phyloP scores from a whole-genome alignment of 2,329 filamentous ascomycete species.

The Eurotiales sp. region DNA sequence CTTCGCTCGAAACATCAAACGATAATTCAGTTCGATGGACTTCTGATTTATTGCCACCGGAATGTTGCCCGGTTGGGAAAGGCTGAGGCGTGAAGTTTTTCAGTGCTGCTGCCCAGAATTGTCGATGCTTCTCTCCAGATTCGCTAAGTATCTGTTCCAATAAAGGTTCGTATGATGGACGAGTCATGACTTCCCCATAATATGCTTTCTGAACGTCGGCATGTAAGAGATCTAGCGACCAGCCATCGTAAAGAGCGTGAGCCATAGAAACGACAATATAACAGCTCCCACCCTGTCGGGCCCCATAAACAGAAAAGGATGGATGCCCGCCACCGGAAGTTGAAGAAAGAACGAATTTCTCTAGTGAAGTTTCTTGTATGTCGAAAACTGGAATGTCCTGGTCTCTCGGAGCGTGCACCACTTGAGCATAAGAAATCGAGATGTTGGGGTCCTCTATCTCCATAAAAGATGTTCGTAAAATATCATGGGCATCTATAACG shows the following conservation, averaged over 20 bases:
- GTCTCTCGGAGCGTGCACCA: slow-evolving; percentile 39
- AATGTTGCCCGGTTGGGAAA: slow-evolving; percentile 35
- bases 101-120: slow-evolving; percentile 71
- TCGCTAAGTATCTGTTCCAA: slow-evolving; percentile 53
- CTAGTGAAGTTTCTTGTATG: slow-evolving; percentile 20
- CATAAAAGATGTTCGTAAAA: slow-evolving; percentile 71
- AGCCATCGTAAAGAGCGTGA: slow-evolving; percentile 87
- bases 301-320: slow-evolving; percentile 34
- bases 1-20: slow-evolving; percentile 30
- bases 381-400: slow-evolving; percentile 30
- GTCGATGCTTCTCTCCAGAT: slow-evolving; percentile 45
- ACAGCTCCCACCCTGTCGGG: slow-evolving; percentile 28
- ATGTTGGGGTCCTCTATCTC: slow-evolving; percentile 61
- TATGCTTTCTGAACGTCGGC: slow-evolving; percentile 67
- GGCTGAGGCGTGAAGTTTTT: slow-evolving; percentile 44
- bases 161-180: slow-evolving; percentile 51
- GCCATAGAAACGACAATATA: slow-evolving; percentile 68
- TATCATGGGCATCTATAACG: slow-evolving; percentile 60
- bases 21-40: slow-evolving; percentile 27
- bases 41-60: slow-evolving; percentile 13
- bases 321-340: slow-evolving; percentile 22
- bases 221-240: slow-evolving; percentile 73
- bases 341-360: slow-evolving; percentile 15
- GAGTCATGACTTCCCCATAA: slow-evolving; percentile 34
- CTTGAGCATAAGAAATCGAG: slow-evolving; percentile 54